Conservation (phyloP, 768 basidiomycete genomes). For the Lactifluus subvellereus region DNA sequence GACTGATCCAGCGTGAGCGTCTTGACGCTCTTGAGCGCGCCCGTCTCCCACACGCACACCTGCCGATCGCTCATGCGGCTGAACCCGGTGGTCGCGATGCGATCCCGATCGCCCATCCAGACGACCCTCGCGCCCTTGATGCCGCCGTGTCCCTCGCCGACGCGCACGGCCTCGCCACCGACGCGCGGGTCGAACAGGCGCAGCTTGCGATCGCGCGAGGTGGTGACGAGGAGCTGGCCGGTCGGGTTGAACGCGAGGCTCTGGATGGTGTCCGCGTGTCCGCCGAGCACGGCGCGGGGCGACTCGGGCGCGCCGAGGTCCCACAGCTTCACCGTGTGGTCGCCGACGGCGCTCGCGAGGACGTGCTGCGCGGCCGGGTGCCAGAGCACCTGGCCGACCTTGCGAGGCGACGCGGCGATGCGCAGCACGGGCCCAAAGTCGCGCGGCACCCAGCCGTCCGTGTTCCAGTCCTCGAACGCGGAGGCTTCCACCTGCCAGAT, state of each 20-base stretch:
- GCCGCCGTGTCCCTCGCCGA: slow-evolving; percentile 84
- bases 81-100: slow-evolving; percentile 92
- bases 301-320: slow-evolving; percentile 74
- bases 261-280: slow-evolving; percentile 88
- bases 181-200: slow-evolving; percentile 87
- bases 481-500: slow-evolving; percentile 77
- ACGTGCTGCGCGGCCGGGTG: slow-evolving; percentile 88
- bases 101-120: slow-evolving; percentile 89
- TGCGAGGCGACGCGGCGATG: slow-evolving; percentile 74
- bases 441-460: slow-evolving; percentile 71
- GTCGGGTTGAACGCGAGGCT: slow-evolving; percentile 74
- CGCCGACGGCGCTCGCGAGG: slow-evolving; percentile 75
- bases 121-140: slow-evolving; percentile 86
- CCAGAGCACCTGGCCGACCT: slow-evolving; percentile 91
- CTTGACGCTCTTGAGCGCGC: slow-evolving; percentile 68
- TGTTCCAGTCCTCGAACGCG: slow-evolving; percentile 78
- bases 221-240: slow-evolving; percentile 80
- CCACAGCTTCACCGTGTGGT: slow-evolving; percentile 87
- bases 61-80: slow-evolving; percentile 96
- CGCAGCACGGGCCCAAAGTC: slow-evolving; percentile 85
- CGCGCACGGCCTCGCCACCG: slow-evolving; percentile 74
- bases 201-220: slow-evolving; percentile 88
- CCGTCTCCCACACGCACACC: slow-evolving; percentile 83
- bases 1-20: slow-evolving; percentile 79
- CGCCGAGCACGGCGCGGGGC: slow-evolving; percentile 53